These are phyloP conservation scores for Phycomyces blakesleeanus DNA, from an alignment of 192 early-diverging fungal genomes.

Conservation along the genomic window DNA sequence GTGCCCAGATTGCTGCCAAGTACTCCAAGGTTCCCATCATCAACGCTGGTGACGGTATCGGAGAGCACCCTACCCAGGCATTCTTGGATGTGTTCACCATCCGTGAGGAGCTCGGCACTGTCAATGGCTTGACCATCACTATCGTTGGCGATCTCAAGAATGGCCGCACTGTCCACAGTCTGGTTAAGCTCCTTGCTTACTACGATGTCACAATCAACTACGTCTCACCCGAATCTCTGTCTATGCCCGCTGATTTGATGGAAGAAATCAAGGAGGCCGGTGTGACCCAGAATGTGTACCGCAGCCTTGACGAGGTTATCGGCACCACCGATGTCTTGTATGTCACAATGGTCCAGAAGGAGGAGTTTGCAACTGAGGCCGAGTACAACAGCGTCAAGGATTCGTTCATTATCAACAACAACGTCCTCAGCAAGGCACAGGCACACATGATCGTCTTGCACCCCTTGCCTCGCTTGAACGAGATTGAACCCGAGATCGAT, in stretches of 20 bases:
- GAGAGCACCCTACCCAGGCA: slow-evolving; percentile 98
- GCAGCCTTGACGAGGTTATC: slow-evolving; percentile 74
- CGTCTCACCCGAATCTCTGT: slow-evolving; percentile 74
- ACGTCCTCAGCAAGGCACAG: slow-evolving; percentile 83
- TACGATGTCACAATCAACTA: slow-evolving; percentile 95
- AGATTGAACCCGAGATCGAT: slow-evolving; percentile 97
- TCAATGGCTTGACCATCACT: slow-evolving; percentile 93
- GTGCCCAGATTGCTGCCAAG: slow-evolving; percentile 78
- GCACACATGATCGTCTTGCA: slow-evolving; percentile 98
- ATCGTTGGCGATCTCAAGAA: slow-evolving; percentile 96
- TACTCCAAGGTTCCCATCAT: slow-evolving; percentile 90
- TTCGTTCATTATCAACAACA: slow-evolving; percentile 84
- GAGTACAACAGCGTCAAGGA: slow-evolving; percentile 83
- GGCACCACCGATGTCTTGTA: slow-evolving; percentile 91
- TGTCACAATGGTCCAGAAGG: slow-evolving; percentile 94
- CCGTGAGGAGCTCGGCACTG: slow-evolving; percentile 89
- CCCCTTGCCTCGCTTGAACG: slow-evolving; percentile 89
- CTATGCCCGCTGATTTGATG: slow-evolving; percentile 86
- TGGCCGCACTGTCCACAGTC: slow-evolving; percentile 95
- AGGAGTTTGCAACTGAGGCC: slow-evolving; percentile 71
- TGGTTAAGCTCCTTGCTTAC: slow-evolving; percentile 82
- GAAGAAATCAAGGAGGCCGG: slow-evolving; percentile 59
- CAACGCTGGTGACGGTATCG: slow-evolving; percentile 95
- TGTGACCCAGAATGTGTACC: slow-evolving; percentile 67
- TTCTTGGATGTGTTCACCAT: slow-evolving; percentile 95